Base-by-base conservation (phyloP, 805 yeast genomes). In the Candida awuae region DNA sequence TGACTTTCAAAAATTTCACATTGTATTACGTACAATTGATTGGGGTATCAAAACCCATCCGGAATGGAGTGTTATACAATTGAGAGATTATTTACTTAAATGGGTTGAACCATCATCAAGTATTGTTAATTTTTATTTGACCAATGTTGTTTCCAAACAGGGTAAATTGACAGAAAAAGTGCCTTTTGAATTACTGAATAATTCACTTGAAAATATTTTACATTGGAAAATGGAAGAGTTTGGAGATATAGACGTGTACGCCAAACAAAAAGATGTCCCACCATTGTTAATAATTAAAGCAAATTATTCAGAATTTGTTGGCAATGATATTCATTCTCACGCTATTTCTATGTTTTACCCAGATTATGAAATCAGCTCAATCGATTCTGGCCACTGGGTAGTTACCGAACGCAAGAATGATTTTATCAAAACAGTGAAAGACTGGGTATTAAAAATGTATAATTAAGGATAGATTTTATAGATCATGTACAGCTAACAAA, bases 381-480 rank as follows among this genome's bases (percentile, higher is more conserved):
- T 92, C 19, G 78, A 84, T 25, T 71, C 85, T 2, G 94, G 95
- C 4, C 98, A 90, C 59, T 90, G 97, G 95, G 74, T 88, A 4
- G 84, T 88, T 42, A 75, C 84, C 27, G 96, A 88, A 53, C 77
- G 78, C 47, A 90, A 94, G 4, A 48, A 67, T 14, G 87, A 80
- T 52, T 86, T 90, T 49, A 67, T 83, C 30, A 71, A 67, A 8
- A 59, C 66, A 6, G 73, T 84, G 9, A 65, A 64, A 22, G 79
- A 77, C 19, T 88, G 62, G 63, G 37, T 56, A 9, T 25, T 35
- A 14, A 37, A 32, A 14, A 34, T 10, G 10, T 22, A 8, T 10
- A 22, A 22, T 8, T 8, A 22, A 10, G 8, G 10, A 22, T 22
- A 22, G 10, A 22, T 10, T n/a, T n/a, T n/a, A n/a, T n/a, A n/a